Percentiles rank a stretch among this genome's conserved stretches.
Conservation (phyloP, 306 rosid species). For the Vigna mungo region DNA sequence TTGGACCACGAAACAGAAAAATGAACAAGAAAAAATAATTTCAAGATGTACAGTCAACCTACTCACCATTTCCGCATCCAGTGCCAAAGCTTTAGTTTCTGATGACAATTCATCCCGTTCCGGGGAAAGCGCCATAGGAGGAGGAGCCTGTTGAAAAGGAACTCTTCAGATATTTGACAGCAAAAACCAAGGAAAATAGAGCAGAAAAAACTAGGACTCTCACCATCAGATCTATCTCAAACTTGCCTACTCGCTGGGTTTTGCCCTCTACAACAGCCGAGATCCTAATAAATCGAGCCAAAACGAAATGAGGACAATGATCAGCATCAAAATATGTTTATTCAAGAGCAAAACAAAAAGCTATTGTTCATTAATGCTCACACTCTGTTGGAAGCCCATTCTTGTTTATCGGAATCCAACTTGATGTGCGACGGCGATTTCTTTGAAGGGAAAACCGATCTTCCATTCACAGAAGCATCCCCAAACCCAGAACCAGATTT, state of each 20-base stretch:
- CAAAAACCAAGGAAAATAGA: slow-evolving; percentile 38
- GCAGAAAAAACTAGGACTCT: slow-evolving; percentile 44
- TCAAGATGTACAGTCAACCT: slow-evolving; percentile 34
- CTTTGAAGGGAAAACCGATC: slow-evolving; percentile 8
- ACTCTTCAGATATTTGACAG: slow-evolving; percentile 45
- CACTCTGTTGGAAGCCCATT: slow-evolving; percentile 50
- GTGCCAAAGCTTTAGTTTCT: slow-evolving; percentile 41
- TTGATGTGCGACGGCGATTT: slow-evolving; percentile 31
- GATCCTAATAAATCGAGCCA: slow-evolving; percentile 50
- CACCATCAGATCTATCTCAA: slow-evolving; percentile 81
- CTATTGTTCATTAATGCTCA: slow-evolving; percentile 52
- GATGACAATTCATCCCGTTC: slow-evolving; percentile 51
- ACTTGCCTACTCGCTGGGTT: slow-evolving; percentile 53
- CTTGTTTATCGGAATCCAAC: slow-evolving; percentile 44
- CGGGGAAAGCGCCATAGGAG: slow-evolving; percentile 52
- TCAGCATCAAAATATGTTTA: slow-evolving; percentile 21
- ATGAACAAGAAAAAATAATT: not conserved
- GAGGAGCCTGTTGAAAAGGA: slow-evolving; percentile 67
- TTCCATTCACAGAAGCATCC: slow-evolving; percentile 20
- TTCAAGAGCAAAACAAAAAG: not conserved
- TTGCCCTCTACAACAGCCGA: slow-evolving; percentile 37
- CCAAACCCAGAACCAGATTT: slow-evolving; percentile 31
- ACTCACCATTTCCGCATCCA: slow-evolving; percentile 52
- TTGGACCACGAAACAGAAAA: not conserved
- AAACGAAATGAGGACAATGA: slow-evolving; percentile 19